Evolutionary conservation across 768 basidiomycete species (phyloP), one percentile per base, ranked within the genome.

Genomic region (Terana coerulea): DNA sequence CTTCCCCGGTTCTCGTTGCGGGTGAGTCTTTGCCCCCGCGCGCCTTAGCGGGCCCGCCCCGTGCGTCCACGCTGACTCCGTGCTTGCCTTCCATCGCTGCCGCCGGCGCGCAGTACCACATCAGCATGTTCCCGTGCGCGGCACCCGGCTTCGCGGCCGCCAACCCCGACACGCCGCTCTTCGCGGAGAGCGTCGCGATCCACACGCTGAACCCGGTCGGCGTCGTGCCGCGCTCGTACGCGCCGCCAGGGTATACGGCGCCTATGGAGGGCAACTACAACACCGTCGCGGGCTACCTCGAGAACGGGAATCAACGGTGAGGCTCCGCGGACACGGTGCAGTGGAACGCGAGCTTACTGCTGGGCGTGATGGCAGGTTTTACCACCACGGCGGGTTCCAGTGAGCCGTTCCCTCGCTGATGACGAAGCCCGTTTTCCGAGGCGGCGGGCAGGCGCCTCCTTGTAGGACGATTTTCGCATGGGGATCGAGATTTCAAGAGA

Each of bases 261-360:
- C 65, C 70, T 12, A 62, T 69, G 41, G 69, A 65, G 33, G 69
- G 67, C 19, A 73, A 84, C 59, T 80, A 78, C 60, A 79, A 77
- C 56, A 74, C 71, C 31, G 71, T 75, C 10, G 66, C 78, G 28
- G 80, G 77, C 12, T 71, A 77, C 31, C 61, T 80, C 57, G 78
- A 80, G 59, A 81, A 78, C 57, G 76, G 78, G 12, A 80, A 82
- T 59, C 78, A 81, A 58, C 67, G 75, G 57, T 81, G 46, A 49
- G 60, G n/a, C n/a, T n/a, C n/a, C n/a, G n/a, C 36, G 10, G 21
- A 25, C 33, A 28, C 39, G 33, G 12, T n/a, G n/a, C n/a, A n/a
- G n/a, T n/a, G n/a, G n/a, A n/a, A 41, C 12, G n/a, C n/a, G 29
- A 21, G 54, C 34, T 31, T 5, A 51, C 45, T 48, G 9, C n/a